Evolutionary conservation across 495 filamentous ascomycete genomes (phyloP).

Genomic region (Tuber aestivum): DNA sequence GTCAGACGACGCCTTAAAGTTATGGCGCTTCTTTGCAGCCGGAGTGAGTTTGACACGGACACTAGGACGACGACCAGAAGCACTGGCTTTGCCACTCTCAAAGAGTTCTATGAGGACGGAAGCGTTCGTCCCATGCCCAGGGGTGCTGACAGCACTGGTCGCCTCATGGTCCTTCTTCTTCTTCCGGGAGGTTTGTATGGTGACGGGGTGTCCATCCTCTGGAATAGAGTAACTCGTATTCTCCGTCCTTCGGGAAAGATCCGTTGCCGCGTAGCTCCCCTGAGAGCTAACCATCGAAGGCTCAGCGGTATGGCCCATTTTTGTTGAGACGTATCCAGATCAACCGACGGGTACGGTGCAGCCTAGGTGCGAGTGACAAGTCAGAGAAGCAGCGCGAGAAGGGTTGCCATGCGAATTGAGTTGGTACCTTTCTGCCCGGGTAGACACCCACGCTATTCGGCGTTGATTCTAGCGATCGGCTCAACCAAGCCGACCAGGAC

Average conservation of each 20-base stretch:
- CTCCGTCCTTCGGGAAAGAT: constrained; percentile 55
- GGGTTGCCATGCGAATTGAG: constrained; percentile 30
- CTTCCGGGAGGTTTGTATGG: constrained; percentile 68
- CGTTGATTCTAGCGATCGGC: constrained; percentile 10
- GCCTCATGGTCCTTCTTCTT: constrained; percentile 52
- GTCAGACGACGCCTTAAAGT: constrained; percentile 36
- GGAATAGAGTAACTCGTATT: constrained; percentile 83
- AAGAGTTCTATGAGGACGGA: constrained; percentile 98
- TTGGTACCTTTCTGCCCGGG: constrained; percentile 34
- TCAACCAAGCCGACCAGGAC: constrained; percentile 3
- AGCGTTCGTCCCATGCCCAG: constrained; percentile 48
- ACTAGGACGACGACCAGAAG: constrained; percentile 65
- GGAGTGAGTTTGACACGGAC: constrained; percentile 93
- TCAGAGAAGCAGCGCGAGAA: constrained; percentile 24
- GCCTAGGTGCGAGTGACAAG: constrained; percentile 29
- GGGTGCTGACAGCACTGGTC: constrained; percentile 18
- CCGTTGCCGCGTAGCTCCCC: constrained; percentile 41
- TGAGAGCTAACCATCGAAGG: constrained; percentile 37
- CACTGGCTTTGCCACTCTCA: constrained; percentile 67
- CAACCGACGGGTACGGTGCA: constrained; percentile 22
- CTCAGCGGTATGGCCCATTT: constrained; percentile 35
- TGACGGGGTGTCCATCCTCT: constrained; percentile 90
- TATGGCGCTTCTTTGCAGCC: constrained; percentile 47
- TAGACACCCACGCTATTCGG: constrained; percentile 31
- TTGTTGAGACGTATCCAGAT: constrained; percentile 10